phyloP scores from a whole-genome alignment of 805 yeast species.

The Ogataea thermomethanolica region DNA sequence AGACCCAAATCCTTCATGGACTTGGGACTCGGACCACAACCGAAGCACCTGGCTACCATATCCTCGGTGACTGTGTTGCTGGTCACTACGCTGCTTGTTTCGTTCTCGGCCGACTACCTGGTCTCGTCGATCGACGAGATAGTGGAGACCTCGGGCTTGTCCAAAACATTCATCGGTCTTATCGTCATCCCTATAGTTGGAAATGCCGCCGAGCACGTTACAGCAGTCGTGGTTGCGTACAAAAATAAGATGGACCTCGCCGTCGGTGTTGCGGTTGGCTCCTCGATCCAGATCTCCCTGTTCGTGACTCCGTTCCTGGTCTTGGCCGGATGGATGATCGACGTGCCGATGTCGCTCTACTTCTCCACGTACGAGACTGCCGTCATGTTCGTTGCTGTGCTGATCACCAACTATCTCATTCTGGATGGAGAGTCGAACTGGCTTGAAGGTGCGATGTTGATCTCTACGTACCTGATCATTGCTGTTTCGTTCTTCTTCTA shows the following conservation, averaged over 20 bases:
- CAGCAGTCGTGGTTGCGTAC: conserved; percentile 91
- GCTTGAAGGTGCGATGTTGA: conserved; percentile 93
- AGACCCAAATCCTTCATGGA: conserved; percentile 32
- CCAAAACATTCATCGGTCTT: conserved; percentile 93
- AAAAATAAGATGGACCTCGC: conserved; percentile 98
- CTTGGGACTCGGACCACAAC: conserved; percentile 20
- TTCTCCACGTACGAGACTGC: conserved; percentile 94
- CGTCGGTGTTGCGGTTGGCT: conserved; percentile 94
- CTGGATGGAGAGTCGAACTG: conserved; percentile 95
- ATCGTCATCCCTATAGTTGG: conserved; percentile 95
- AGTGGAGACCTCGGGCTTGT: conserved; percentile 78
- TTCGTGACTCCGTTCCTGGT: conserved; percentile 96
- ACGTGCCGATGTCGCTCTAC: conserved; percentile 87
- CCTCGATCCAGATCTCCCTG: conserved; percentile 90
- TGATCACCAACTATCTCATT: conserved; percentile 80
- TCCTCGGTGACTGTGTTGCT: conserved; percentile 57
- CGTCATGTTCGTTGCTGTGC: conserved; percentile 83
- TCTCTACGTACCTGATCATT: conserved; percentile 80
- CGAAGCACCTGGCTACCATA: conserved; percentile 45
- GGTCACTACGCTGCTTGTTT: conserved; percentile 70
- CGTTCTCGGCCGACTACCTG: conserved; percentile 87
- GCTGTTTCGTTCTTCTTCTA: conserved; percentile 88
- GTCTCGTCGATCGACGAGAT: conserved; percentile 92
- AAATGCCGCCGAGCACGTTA: conserved; percentile 97
- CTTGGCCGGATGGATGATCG: conserved; percentile 86